Base-by-base conservation (phyloP, 2,329 filamentous ascomycete genomes). In the Hypoxylon sp. region DNA sequence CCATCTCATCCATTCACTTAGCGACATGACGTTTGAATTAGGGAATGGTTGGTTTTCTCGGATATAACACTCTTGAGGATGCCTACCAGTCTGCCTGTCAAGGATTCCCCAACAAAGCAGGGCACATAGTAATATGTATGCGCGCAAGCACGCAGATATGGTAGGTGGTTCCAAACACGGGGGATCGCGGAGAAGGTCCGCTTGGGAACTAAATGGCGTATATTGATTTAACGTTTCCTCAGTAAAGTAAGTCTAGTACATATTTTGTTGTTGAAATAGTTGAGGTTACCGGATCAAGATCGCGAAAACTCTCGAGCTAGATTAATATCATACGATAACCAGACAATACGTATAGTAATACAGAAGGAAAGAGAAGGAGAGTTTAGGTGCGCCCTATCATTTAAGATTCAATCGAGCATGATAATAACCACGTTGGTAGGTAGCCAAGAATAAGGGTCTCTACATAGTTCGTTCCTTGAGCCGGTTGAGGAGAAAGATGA, bases 101-200 rank as follows among this genome's bases (percentile, higher is more conserved):
- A 60, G 51, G 51, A 39, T 60, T 68, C 51, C 60, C 65, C 54
- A 68, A 65, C 61, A 61, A 54, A 64, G 65, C 53, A 51, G 24
- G 50, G 50, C 22, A 55, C 59, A 64, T 67, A 63, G 59, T 63
- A 67, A 67, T 67, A 63, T 51, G 37, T 64, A 58, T 60, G 59
- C 46, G 42, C 46, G 62, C 44, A 63, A 63, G 29, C 44, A 67
- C 17, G 54, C 56, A 24, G 29, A 68, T 64, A 33, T 26, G 52
- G 65, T 55, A 63, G 65, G 52, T 64, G 50, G 55, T 54, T 60
- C 60, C 35, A 63, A 67, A 17, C 46, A 29, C 48, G 54, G 65
- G 51, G 46, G 50, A 52, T 57, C 39, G 55, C 59, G 64, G 64
- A 55, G 26, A 50, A 39, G 44, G 24, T 33, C 54, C 39, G 13